Conservation (phyloP, 345 rosid species). For the Linum trigynum region DNA sequence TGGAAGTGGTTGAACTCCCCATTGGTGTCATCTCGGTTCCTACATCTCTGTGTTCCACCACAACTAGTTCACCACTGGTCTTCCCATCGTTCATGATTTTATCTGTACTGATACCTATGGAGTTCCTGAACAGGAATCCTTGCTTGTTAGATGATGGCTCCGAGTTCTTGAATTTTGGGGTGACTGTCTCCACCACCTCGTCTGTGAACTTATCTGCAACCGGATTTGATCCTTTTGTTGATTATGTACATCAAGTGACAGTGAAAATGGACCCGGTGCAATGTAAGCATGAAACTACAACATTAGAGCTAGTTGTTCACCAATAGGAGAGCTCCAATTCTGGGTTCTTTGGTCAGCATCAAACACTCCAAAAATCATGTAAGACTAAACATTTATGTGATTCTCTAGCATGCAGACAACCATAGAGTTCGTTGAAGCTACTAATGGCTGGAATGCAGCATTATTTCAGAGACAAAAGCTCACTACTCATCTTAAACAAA, state of each 20-base stretch:
- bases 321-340: too few species aligned
- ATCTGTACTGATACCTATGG: slow-evolving; percentile 2
- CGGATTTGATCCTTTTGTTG: background rate
- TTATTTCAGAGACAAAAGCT: too few species aligned
- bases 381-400: too few species aligned
- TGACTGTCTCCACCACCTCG: slow-evolving; percentile 44
- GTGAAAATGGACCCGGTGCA: background rate
- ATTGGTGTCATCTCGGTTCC: slow-evolving; percentile 96
- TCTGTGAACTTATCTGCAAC: slow-evolving; percentile 69
- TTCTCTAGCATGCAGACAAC: too few species aligned
- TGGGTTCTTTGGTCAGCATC: too few species aligned
- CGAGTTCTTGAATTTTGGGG: slow-evolving; percentile 39
- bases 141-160: slow-evolving; percentile 44
- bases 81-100: slow-evolving; percentile 39
- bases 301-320: background rate
- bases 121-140: slow-evolving; percentile 65
- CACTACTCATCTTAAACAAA: too few species aligned
- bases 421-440: too few species aligned
- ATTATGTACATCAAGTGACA: background rate
- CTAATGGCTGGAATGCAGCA: too few species aligned
- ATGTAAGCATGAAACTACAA: background rate
- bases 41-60: slow-evolving; percentile 52
- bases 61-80: slow-evolving; percentile 35
- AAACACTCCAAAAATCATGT: too few species aligned
- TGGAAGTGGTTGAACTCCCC: slow-evolving; percentile 70